Evolutionary conservation across 2,329 filamentous ascomycete species (phyloP).

Genomic region (Periconia digitata): DNA sequence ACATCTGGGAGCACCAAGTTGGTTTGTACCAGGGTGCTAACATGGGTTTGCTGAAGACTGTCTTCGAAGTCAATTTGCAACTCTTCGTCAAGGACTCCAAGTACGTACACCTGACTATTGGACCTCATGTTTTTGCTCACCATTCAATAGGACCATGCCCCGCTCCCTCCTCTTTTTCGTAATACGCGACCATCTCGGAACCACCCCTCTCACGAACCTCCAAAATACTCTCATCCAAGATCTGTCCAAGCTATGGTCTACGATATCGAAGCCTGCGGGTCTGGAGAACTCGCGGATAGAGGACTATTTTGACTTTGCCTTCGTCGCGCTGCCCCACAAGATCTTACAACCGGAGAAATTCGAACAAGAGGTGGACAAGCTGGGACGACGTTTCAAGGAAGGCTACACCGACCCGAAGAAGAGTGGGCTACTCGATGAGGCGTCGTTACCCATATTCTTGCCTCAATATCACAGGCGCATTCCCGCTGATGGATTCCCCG

Average conservation of each 20-base stretch:
- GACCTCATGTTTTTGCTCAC: constrained; percentile 18
- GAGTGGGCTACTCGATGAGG: constrained; percentile 66
- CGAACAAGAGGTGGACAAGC: constrained; percentile 72
- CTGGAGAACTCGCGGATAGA: constrained; percentile 87
- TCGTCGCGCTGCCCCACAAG: constrained; percentile 94
- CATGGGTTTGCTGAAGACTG: constrained; percentile 97
- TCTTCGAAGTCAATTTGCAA: constrained; percentile 98
- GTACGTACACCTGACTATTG: constrained; percentile 53
- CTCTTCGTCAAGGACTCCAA: constrained; percentile 94
- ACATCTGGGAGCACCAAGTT: constrained; percentile 99
- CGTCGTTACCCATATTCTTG: constrained; percentile 78
- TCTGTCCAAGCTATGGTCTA: constrained; percentile 86
- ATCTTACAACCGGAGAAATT: constrained; percentile 94
- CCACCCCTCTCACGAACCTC: constrained; percentile 85
- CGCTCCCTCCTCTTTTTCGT: constrained; percentile 97
- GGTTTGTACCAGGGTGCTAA: constrained; percentile 97
- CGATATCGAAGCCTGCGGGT: constrained; percentile 86
- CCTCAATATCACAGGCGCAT: constrained; percentile 95
- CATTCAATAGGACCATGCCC: constrained; percentile 67
- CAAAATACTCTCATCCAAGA: constrained; percentile 89
- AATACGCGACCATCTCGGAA: constrained; percentile 93
- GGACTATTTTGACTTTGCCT: constrained; percentile 98
- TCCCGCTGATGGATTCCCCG: constrained; percentile 92
- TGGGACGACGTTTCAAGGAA: constrained; percentile 79
- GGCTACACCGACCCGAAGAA: constrained; percentile 72